Evolutionary conservation across 495 filamentous ascomycete species (phyloP).

Genomic region (Barbatosphaeria neglecta): DNA sequence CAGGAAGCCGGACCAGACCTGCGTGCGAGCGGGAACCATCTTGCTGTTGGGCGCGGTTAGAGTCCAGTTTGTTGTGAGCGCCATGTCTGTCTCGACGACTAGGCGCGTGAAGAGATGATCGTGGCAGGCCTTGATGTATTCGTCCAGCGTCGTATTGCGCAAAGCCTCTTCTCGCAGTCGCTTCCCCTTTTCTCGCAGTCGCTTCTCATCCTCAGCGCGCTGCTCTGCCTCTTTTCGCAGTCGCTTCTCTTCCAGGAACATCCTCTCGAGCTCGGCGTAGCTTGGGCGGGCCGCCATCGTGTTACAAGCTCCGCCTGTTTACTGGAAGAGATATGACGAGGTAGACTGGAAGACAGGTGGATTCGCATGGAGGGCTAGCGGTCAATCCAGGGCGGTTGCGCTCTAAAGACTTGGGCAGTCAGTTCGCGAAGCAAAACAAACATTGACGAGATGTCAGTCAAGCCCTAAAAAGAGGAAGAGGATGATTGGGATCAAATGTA

Average conservation of each 20-base stretch:
- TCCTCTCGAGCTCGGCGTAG: background rate
- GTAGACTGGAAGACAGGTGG: no score
- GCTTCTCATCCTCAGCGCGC: no score
- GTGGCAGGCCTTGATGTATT: conserved; percentile 23
- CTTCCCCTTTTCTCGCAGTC: conserved; percentile 7
- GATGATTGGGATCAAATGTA: no score
- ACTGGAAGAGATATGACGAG: no score
- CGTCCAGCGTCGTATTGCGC: conserved; percentile 20
- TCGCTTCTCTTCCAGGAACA: background rate
- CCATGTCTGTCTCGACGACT: conserved; percentile 15
- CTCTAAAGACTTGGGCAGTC: no score
- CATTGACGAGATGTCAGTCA: no score
- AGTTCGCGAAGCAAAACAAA: no score
- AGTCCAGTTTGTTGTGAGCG: background rate
- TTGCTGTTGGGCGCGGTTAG: background rate
- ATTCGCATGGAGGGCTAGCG: no score
- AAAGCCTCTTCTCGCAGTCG: background rate
- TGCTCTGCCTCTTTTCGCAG: conserved; percentile 9
- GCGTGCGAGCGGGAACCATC: background rate
- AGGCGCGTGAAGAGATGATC: conserved; percentile 21
- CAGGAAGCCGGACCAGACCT: conserved; percentile 1
- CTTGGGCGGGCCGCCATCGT: background rate
- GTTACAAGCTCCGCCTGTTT: background rate
- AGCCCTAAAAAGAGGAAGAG: no score
- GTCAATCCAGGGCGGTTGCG: no score